Evolutionary conservation across 495 filamentous ascomycete genomes (phyloP).

Genomic region (Penicillium robsamsonii): DNA sequence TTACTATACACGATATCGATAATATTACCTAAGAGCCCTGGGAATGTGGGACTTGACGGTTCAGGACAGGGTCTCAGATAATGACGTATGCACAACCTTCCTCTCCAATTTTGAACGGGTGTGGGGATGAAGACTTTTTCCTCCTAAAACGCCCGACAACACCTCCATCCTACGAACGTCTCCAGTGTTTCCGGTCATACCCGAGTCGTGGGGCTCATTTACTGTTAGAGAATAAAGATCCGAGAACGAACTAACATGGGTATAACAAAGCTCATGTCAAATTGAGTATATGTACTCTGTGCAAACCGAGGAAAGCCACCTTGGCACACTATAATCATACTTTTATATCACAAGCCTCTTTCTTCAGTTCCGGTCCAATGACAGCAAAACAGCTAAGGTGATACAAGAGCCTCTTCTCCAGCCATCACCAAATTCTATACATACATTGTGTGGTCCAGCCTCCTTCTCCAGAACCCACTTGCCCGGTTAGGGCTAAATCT

Average conservation of each 20-base stretch:
- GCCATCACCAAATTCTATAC: neutral
- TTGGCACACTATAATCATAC: neutral
- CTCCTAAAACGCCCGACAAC: slow-evolving; percentile 30
- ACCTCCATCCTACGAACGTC: slow-evolving; percentile 7
- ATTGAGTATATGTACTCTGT: neutral
- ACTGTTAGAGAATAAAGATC: neutral
- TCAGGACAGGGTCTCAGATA: neutral
- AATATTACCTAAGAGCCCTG: neutral
- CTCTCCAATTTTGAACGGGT: neutral
- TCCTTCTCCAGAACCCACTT: slow-evolving; percentile 22
- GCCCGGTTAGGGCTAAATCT: slow-evolving; percentile 7
- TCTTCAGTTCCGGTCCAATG: neutral
- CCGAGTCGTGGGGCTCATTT: slow-evolving; percentile 21
- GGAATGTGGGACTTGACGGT: no score
- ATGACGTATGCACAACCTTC: slow-evolving; percentile 2
- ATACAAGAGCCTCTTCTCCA: neutral
- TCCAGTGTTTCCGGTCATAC: slow-evolving; percentile 9
- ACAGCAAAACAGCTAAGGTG: neutral
- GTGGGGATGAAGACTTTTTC: slow-evolving; percentile 14
- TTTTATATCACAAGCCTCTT: slow-evolving; percentile 2
- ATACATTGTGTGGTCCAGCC: slow-evolving; percentile 14
- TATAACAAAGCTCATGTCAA: slow-evolving; percentile 1
- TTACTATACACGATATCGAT: neutral
- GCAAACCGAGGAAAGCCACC: neutral
- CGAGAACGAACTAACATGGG: neutral